Evolutionary conservation across 2,329 filamentous ascomycete genomes (phyloP), one percentile per base, ranked within the genome.

Genomic region (Nemania abortiva): DNA sequence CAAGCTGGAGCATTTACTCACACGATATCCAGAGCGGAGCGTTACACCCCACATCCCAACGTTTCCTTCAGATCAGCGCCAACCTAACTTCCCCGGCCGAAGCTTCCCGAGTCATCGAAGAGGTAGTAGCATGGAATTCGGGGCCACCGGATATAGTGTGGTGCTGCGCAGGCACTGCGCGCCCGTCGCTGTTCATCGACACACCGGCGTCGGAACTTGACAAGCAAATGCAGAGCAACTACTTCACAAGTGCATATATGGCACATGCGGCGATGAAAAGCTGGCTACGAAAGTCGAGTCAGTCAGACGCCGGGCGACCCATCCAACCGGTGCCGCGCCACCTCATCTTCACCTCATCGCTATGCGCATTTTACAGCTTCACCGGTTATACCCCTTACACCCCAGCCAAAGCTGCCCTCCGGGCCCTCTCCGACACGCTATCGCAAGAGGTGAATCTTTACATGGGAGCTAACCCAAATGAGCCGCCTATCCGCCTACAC

Each of bases 341-440:
- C 72, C 84, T 93, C 70, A 87, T 93, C 71, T 90, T 93, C 75
- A 93, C 91, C 0, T 88, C 86, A 6, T 91, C 89, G 1, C 83
- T 86, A 4, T 79, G 87, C n/a, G 86, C 87, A 0, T 90, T 92
- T 73, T 84, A 87, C 55, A 86, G 88, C 11, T 78, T 92, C 18
- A 84, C 88, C 9, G 91, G 91, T 31, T 93, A 92, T 75, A 81
- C 83, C 0, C 85, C 90, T 0, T 93, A 93, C 76, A 84, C 86
- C 0, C 90, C 90, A 4, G 82, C 88, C 27, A 93, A 93, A 79
- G 86, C 89, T 2, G 91, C 91, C 15, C 84, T 93, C 70, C 87
- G 90, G 42, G 85, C 87, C 15, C 82, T 93, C 2, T 87, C 87
- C 29, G 91, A 93, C 74, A 85, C 85, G 0, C 81, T 93, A 3